These are phyloP conservation scores for Coprinopsis sp. DNA, from an alignment of 768 basidiomycete genomes.

Conservation along the genomic window DNA sequence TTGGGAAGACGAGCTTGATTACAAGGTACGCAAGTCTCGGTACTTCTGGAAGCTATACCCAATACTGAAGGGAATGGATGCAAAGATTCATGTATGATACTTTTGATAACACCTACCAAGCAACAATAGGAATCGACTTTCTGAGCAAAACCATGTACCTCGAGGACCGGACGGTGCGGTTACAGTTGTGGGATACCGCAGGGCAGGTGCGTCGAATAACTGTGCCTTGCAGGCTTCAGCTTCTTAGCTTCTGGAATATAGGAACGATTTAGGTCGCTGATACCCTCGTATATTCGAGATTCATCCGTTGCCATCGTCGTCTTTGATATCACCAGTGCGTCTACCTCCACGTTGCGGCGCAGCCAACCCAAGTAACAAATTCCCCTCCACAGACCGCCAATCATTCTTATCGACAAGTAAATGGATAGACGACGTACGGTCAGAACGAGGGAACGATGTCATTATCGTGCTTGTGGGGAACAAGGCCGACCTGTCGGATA, in stretches of 20 bases:
- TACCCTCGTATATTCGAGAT: conserved; percentile 98
- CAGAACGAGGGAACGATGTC: conserved; percentile 95
- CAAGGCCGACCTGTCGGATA: conserved; percentile 98
- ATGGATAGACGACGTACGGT: conserved; percentile 99
- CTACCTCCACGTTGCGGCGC: not conserved
- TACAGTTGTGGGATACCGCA: conserved; percentile 99
- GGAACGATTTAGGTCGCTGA: conserved; percentile 96
- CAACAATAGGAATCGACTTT: conserved; percentile 98
- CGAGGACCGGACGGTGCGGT: conserved; percentile 93
- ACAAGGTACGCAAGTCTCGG: conserved; percentile 66
- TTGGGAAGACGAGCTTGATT: conserved; percentile 98
- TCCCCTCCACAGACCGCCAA: conserved; percentile 64
- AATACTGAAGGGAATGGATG: not conserved
- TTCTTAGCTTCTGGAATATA: conserved; percentile 25
- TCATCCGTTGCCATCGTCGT: conserved; percentile 99
- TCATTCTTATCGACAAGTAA: conserved; percentile 98
- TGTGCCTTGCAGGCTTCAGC: not conserved
- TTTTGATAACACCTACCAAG: conserved; percentile 99
- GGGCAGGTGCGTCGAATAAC: conserved; percentile 59
- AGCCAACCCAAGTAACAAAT: conserved; percentile 1
- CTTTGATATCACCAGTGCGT: conserved; percentile 96
- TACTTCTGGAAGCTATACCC: not conserved
- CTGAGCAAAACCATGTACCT: conserved; percentile 99
- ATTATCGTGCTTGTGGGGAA: conserved; percentile 98
- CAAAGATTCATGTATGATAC: conserved; percentile 97